A percentile compares a stretch with the other conserved stretches of the same genome.
Evolutionary conservation across 2,329 filamentous ascomycete species (phyloP).

Genomic region (Pseudopithomyces maydicus): DNA sequence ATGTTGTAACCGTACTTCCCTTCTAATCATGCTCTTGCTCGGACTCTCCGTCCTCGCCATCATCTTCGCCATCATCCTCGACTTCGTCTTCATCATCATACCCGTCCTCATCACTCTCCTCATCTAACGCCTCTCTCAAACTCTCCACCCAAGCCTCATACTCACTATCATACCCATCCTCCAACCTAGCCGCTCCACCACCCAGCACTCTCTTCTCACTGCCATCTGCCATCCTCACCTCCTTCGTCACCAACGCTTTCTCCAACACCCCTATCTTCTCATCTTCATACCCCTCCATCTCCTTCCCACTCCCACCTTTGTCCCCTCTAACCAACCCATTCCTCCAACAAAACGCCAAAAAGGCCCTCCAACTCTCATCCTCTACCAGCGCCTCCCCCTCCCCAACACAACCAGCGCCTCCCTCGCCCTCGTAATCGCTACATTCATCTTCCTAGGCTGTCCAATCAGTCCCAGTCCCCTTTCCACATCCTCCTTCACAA

Average conservation of each 20-base stretch:
- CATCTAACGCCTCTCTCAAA: slow-evolving; percentile 29
- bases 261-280: slow-evolving; percentile 32
- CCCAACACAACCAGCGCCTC: slow-evolving; percentile 51
- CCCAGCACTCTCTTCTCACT: slow-evolving; percentile 20
- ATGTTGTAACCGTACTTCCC: too few relatives aligned
- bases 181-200: slow-evolving; percentile 5
- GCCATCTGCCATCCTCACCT: slow-evolving; percentile 9
- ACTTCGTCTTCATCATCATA: neutral
- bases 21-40: neutral
- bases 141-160: slow-evolving; percentile 33
- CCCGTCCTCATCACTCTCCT: slow-evolving; percentile 34
- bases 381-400: slow-evolving; percentile 41
- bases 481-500: slow-evolving; percentile 37
- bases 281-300: slow-evolving; percentile 1
- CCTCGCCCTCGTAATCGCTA: slow-evolving; percentile 52
- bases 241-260: slow-evolving; percentile 28
- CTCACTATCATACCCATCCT: slow-evolving; percentile 12
- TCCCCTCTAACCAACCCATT: slow-evolving; percentile 40
- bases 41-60: neutral
- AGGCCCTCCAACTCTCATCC: slow-evolving; percentile 46
- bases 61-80: slow-evolving; percentile 6
- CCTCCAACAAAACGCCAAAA: slow-evolving; percentile 45
- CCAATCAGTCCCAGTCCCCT: slow-evolving; percentile 44
- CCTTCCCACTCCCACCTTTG: slow-evolving; percentile 4
- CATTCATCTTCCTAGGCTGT: slow-evolving; percentile 49